Conservation (phyloP, 2,329 filamentous ascomycete species). For the Lachnellula hyalina region DNA sequence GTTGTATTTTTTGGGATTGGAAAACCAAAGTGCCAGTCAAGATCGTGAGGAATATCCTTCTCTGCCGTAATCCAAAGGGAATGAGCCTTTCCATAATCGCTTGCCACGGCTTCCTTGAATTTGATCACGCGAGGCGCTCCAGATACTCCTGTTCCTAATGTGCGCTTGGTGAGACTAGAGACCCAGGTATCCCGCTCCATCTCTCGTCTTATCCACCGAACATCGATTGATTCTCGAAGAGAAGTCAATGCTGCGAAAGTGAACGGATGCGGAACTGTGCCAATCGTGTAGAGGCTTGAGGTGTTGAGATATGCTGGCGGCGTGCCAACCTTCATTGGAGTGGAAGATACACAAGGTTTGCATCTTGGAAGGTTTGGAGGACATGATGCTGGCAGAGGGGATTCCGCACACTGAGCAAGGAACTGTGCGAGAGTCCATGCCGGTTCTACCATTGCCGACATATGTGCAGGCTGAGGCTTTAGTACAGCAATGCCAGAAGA, state of each 20-base stretch:
- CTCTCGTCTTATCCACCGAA: slow-evolving; percentile 60
- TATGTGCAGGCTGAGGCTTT: slow-evolving; percentile 72
- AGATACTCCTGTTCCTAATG: slow-evolving; percentile 59
- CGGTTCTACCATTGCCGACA: slow-evolving; percentile 64
- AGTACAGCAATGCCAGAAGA: slow-evolving; percentile 71
- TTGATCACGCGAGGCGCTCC: slow-evolving; percentile 61
- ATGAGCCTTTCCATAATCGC: slow-evolving; percentile 55
- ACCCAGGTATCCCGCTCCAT: slow-evolving; percentile 78
- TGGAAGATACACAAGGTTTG: slow-evolving; percentile 62
- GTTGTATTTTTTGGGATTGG: slow-evolving; percentile 57
- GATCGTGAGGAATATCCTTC: slow-evolving; percentile 50
- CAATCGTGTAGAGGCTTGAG: slow-evolving; percentile 71
- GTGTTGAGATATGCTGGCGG: slow-evolving; percentile 66
- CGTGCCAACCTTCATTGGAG: slow-evolving; percentile 61
- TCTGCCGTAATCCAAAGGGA: slow-evolving; percentile 81
- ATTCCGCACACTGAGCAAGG: slow-evolving; percentile 68
- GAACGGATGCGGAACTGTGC: slow-evolving; percentile 86
- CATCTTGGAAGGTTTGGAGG: slow-evolving; percentile 77
- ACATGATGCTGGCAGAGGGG: slow-evolving; percentile 70
- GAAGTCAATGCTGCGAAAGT: slow-evolving; percentile 67
- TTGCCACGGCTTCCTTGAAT: slow-evolving; percentile 78
- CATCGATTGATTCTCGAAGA: slow-evolving; percentile 54
- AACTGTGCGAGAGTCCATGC: slow-evolving; percentile 68
- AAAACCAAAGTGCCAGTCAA: slow-evolving; percentile 91
- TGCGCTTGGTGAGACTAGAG: slow-evolving; percentile 60